These are phyloP conservation scores for Cladophialophora exuberans DNA, from an alignment of 2,329 filamentous ascomycete species.

Conservation along the genomic window DNA sequence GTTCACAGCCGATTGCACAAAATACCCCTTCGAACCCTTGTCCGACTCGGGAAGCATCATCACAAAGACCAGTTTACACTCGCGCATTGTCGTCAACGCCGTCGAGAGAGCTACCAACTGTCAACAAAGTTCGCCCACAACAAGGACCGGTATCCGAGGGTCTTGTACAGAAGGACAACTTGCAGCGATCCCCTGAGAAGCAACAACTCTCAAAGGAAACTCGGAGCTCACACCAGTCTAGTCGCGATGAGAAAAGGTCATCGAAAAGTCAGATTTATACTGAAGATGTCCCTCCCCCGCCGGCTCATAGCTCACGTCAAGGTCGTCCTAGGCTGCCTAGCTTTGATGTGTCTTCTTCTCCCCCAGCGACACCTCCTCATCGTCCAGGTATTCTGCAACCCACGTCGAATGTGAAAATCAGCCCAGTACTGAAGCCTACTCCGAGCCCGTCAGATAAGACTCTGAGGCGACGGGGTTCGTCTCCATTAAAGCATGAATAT, in stretches of 20 bases:
- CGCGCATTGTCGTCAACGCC: constrained; percentile 51
- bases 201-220: constrained; percentile 1
- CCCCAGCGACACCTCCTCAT: constrained; percentile 54
- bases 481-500: constrained; percentile 95
- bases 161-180: not conserved
- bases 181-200: not conserved
- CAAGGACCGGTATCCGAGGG: not conserved
- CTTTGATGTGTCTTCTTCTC: constrained; percentile 35
- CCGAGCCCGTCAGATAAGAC: constrained; percentile 47
- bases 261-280: constrained; percentile 20
- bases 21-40: not conserved
- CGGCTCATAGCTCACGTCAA: constrained; percentile 11
- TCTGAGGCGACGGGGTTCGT: constrained; percentile 75
- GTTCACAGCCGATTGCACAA: too few species aligned
- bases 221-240: constrained; percentile 9
- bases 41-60: not conserved
- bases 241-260: constrained; percentile 5
- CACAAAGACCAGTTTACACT: constrained; percentile 36
- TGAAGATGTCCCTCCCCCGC: constrained; percentile 26
- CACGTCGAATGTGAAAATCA: constrained; percentile 10
- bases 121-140: constrained; percentile 46
- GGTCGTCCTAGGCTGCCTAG: constrained; percentile 6
- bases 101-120: constrained; percentile 49
- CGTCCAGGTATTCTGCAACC: constrained; percentile 5
- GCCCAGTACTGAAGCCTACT: constrained; percentile 31